A percentile compares a stretch with the other conserved stretches of the same genome.
These are phyloP conservation scores for Geosmithia putterillii DNA, from an alignment of 2,329 filamentous ascomycete genomes.

Conservation along the genomic window DNA sequence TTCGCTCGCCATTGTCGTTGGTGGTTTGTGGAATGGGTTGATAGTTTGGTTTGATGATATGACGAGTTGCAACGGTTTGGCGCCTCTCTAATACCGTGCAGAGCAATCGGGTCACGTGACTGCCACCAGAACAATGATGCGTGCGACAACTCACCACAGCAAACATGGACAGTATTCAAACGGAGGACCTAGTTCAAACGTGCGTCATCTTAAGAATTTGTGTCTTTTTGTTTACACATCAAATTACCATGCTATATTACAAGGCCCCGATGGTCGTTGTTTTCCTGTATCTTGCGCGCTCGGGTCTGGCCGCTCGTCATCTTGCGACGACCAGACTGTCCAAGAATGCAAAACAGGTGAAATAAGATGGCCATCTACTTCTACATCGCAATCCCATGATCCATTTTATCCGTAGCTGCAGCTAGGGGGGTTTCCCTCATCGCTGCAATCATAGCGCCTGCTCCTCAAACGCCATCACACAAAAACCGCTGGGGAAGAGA, in stretches of 20 bases:
- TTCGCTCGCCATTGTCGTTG: conserved; percentile 5
- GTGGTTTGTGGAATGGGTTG: not conserved
- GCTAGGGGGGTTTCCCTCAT: not conserved
- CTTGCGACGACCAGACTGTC: not conserved
- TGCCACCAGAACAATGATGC: not conserved
- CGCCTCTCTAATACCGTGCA: not conserved
- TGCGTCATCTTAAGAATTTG: not conserved
- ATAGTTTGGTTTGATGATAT: no score
- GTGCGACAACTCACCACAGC: no score
- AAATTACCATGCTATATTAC: not conserved
- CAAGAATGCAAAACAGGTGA: not conserved
- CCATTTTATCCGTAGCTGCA: not conserved
- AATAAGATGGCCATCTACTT: not conserved
- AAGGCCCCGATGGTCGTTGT: not conserved
- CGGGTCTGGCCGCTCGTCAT: not conserved
- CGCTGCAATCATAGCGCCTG: not conserved
- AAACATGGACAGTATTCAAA: no score
- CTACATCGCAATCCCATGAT: not conserved
- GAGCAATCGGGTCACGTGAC: not conserved
- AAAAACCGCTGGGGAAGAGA: not conserved
- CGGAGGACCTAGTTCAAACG: no score
- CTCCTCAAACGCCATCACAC: not conserved
- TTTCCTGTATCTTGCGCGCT: not conserved
- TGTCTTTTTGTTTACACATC: not conserved
- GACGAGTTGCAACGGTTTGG: not conserved